phyloP scores from a whole-genome alignment of 164 flowering plant genomes.

The Aristolochia californica region DNA sequence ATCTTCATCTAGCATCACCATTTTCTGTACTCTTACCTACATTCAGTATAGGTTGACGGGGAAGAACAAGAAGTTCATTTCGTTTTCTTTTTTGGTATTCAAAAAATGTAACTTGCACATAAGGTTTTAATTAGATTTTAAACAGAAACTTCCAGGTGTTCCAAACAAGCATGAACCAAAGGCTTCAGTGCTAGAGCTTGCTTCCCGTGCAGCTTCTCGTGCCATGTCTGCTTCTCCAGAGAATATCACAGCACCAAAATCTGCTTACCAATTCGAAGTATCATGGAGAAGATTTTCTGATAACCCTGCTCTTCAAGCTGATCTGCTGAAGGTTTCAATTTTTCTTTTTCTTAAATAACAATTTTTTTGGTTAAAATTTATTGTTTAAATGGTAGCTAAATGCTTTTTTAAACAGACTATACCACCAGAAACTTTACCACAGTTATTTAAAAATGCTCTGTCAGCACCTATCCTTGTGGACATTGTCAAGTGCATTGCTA shows the following conservation, averaged over 20 bases:
- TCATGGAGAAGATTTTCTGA: slow-evolving; percentile 83
- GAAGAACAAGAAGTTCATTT: too few species aligned
- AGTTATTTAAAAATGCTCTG: slow-evolving; percentile 72
- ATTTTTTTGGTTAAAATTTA: too few species aligned
- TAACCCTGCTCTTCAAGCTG: slow-evolving; percentile 52
- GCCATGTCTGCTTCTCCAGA: slow-evolving; percentile 62
- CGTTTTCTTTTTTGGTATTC: too few species aligned
- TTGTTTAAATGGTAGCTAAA: too few species aligned
- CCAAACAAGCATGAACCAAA: slow-evolving; percentile 31
- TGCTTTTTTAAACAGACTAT: slow-evolving; percentile 10
- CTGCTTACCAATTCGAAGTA: slow-evolving; percentile 90
- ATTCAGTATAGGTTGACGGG: too few species aligned
- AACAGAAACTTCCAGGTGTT: slow-evolving; percentile 25
- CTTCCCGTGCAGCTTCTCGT: slow-evolving; percentile 71
- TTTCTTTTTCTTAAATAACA: too few species aligned
- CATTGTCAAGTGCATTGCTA: slow-evolving; percentile 61
- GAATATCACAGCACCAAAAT: slow-evolving; percentile 53
- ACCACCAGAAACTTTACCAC: slow-evolving; percentile 56
- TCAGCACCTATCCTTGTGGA: slow-evolving; percentile 64
- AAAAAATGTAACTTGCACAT: too few species aligned
- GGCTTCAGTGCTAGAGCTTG: slow-evolving; percentile 72
- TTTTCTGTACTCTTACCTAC: too few species aligned
- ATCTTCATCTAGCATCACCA: too few species aligned
- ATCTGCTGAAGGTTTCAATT: slow-evolving; percentile 59
- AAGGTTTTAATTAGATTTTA: neutral